Evolutionary conservation across 805 yeast species (phyloP), one percentile per base, ranked within the genome.

Genomic region (Saccharomycopsis selenospora): DNA sequence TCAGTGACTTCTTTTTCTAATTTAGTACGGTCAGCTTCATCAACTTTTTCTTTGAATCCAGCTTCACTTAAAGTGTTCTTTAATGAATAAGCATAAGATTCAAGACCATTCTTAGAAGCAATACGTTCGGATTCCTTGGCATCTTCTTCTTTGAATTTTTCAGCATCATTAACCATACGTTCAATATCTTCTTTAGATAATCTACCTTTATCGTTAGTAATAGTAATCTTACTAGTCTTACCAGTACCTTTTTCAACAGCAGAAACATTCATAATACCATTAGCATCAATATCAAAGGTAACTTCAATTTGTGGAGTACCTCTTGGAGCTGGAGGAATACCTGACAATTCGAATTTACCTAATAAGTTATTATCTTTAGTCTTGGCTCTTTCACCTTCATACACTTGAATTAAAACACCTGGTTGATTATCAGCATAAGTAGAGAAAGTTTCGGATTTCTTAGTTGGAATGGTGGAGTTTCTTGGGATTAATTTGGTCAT

Each of bases 221-320:
- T 90, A 69, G 98, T 90, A 67, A 90, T 90, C 85, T 91, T 84
- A 75, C 82, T 86, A 61, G 95, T 73, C 80, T 90, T 90, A 77
- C 98, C 98, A 59, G 98, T 91, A 76, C 96, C 96, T 83, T 91
- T 91, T 77, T 90, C 98, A 62, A 90, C 82, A 54, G 98, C 98
- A 61, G 95, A 83, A 54, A 90, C 97, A 73, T 90, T 90, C 76
- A 90, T 78, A 72, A 90, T 90, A 78, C 97, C 97, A 72, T 90
- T 90, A 60, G 97, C 96, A 70, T 90, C 97, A 66, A 90, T 76
- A 70, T 90, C 97, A 68, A 90, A 90, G 62, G 96, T 89, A 60
- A 90, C 97, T 80, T 90, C 97, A 64, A 90, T 83, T 77, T 89
- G 96, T 66, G 97, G 97, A 63, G 85, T 95, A 81, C 97, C 97